Conservation (phyloP, 73 alveolate species). For the Tetrahymena thermophila region DNA sequence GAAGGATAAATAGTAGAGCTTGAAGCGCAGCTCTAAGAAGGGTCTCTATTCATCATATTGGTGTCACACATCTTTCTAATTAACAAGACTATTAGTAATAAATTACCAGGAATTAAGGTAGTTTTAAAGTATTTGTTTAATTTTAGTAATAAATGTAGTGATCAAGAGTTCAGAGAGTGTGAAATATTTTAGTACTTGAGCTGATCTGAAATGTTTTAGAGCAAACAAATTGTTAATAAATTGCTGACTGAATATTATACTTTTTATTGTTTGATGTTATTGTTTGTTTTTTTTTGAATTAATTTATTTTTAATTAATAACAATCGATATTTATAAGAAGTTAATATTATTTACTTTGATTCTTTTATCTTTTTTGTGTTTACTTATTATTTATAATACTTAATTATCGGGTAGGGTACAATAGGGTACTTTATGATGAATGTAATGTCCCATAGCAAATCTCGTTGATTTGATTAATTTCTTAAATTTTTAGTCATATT, state of each 20-base stretch:
- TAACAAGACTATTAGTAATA: neutral
- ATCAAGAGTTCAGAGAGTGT: neutral
- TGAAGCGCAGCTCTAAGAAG: neutral
- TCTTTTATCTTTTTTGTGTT: neutral
- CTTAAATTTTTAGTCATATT: neutral
- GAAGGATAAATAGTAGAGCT: neutral
- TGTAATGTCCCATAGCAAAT: no score
- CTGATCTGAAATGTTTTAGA: neutral
- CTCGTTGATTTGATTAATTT: neutral
- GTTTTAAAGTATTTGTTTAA: neutral
- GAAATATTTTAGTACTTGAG: neutral
- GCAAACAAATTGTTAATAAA: neutral
- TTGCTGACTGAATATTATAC: neutral
- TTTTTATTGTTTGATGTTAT: neutral
- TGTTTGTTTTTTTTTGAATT: neutral
- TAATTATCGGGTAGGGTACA: neutral
- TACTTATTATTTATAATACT: neutral
- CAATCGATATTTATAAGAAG: neutral
- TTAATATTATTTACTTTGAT: neutral
- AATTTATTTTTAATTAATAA: neutral
- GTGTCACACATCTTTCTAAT: neutral
- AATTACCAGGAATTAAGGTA: neutral
- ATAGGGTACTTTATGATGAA: no score
- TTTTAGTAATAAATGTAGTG: neutral
- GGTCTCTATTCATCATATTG: neutral